Conservation (phyloP, 768 basidiomycete species). For the Scleroderma citrinum region DNA sequence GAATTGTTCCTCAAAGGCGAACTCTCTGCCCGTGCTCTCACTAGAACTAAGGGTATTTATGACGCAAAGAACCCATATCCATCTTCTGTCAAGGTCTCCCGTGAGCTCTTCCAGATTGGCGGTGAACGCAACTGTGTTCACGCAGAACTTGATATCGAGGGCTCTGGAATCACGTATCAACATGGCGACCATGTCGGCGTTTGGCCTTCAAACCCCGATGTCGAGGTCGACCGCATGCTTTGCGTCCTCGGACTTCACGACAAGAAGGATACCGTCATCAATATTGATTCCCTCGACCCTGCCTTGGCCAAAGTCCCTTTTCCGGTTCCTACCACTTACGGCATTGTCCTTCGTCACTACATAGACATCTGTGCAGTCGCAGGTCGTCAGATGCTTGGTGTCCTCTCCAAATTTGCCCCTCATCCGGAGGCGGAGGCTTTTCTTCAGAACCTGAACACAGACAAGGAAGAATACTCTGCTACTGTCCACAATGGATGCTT, state of each 20-base stretch:
- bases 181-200: conserved; percentile 97
- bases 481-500: conserved; percentile 77
- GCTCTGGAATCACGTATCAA: conserved; percentile 96
- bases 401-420: conserved; percentile 85
- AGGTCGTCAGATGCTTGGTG: conserved; percentile 88
- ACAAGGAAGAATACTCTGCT: conserved; percentile 83
- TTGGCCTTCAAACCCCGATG: conserved; percentile 93
- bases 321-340: conserved; percentile 94
- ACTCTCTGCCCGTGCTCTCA: conserved; percentile 90
- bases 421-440: conserved; percentile 67
- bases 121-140: conserved; percentile 89
- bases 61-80: conserved; percentile 97
- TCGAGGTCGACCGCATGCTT: conserved; percentile 86
- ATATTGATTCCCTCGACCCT: conserved; percentile 95
- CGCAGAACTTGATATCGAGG: conserved; percentile 89
- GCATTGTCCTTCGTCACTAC: conserved; percentile 91
- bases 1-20: conserved; percentile 54
- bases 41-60: conserved; percentile 91
- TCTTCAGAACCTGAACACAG: conserved; percentile 69
- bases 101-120: conserved; percentile 76
- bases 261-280: conserved; percentile 78
- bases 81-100: conserved; percentile 68
- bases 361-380: conserved; percentile 94
- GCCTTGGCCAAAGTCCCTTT: conserved; percentile 98
- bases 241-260: conserved; percentile 77